Evolutionary conservation across 306 rosid genomes (phyloP).

Genomic region (Pachyrhizus erosus): DNA sequence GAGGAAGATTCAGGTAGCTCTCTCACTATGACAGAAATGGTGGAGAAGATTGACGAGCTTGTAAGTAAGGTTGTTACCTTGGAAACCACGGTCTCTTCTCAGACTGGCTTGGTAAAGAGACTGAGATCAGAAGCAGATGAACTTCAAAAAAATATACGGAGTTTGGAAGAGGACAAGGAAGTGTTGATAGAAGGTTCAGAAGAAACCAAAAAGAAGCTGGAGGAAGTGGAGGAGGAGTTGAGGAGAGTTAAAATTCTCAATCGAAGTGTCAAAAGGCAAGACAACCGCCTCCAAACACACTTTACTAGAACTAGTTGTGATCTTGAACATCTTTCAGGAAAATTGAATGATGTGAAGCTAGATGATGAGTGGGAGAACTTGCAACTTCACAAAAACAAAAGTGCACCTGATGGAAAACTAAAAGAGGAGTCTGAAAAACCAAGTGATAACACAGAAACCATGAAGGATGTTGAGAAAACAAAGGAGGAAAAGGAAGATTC

Average conservation of each 20-base stretch:
- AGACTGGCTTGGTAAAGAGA: conserved; percentile 61
- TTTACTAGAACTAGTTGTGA: conserved; percentile 62
- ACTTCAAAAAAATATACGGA: conserved; percentile 57
- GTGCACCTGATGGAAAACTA: conserved; percentile 43
- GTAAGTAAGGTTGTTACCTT: conserved; percentile 69
- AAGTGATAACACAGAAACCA: conserved; percentile 21
- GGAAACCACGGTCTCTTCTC: conserved; percentile 73
- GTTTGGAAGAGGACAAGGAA: conserved; percentile 78
- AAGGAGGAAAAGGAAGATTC: conserved; percentile 49
- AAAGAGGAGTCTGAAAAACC: conserved; percentile 37
- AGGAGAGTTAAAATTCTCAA: conserved; percentile 52
- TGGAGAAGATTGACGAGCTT: conserved; percentile 80
- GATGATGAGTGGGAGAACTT: conserved; percentile 55
- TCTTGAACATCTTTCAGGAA: conserved; percentile 67
- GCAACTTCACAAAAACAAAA: conserved; percentile 24
- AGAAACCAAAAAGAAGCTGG: conserved; percentile 50
- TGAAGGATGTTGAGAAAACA: conserved; percentile 38
- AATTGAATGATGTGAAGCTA: conserved; percentile 53
- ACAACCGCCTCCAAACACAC: conserved; percentile 53
- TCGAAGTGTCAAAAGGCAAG: conserved; percentile 48
- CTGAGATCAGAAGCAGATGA: conserved; percentile 71
- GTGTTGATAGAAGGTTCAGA: conserved; percentile 63
- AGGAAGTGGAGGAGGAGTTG: conserved; percentile 76
- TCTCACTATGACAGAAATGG: conserved; percentile 67
- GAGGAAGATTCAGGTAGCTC: conserved; percentile 52